A percentile compares a stretch with the other conserved stretches of the same genome.
These are phyloP conservation scores for Leucosporidium creatinivorum DNA, from an alignment of 768 basidiomycete genomes.

Conservation along the genomic window DNA sequence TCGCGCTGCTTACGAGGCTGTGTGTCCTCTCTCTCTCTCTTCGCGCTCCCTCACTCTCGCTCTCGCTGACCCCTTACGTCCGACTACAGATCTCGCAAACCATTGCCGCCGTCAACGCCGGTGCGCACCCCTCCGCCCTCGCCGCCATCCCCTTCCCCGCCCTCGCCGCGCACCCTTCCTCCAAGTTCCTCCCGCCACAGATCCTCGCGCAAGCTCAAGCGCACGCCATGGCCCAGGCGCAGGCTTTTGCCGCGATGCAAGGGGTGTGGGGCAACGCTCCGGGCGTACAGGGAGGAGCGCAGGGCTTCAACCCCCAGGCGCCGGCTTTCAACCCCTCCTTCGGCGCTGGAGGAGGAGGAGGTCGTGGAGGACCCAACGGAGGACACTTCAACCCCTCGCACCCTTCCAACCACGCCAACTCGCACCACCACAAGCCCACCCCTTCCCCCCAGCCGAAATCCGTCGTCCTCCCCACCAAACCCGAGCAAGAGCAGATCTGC, in stretches of 20 bases:
- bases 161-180: conserved; percentile 17
- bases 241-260: conserved; percentile 30
- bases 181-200: conserved; percentile 3
- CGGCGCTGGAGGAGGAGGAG: not conserved
- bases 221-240: conserved; percentile 26
- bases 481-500: conserved; percentile 54
- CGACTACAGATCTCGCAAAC: conserved; percentile 25
- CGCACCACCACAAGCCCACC: conserved; percentile 15
- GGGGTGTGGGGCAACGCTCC: not conserved
- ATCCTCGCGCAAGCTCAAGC: conserved; percentile 31
- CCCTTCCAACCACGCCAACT: conserved; percentile 9
- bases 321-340: conserved; percentile 18
- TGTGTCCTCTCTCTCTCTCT: not conserved
- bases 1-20: conserved; percentile 25
- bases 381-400: conserved; percentile 9
- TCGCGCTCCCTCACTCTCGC: not conserved
- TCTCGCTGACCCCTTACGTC: too few relatives aligned
- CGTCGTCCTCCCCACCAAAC: conserved; percentile 41
- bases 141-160: conserved; percentile 26
- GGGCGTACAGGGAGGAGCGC: not conserved
- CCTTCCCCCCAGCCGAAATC: conserved; percentile 14
- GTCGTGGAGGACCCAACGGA: not conserved
- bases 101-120: conserved; percentile 22
- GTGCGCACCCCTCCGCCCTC: conserved; percentile 26
- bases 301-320: not conserved